Conservation (phyloP, 192 early-diverging fungal genomes). For the Tieghemiomyces parasiticus region DNA sequence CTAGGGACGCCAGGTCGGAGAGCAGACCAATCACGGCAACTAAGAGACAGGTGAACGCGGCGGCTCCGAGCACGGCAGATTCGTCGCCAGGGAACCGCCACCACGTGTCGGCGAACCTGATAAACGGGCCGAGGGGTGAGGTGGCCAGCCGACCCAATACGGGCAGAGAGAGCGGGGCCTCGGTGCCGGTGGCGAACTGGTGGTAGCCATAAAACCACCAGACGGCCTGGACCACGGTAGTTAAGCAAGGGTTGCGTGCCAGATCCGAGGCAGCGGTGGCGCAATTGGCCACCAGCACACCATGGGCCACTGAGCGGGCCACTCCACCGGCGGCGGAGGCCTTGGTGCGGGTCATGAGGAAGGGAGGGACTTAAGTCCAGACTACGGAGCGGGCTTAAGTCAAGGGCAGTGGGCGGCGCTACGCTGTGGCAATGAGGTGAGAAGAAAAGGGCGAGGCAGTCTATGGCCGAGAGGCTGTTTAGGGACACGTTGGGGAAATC, state of each 20-base stretch:
- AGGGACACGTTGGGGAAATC: too few species aligned
- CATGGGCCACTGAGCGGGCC: too few species aligned
- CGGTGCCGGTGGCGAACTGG: neutral
- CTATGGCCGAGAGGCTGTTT: too few species aligned
- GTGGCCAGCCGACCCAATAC: neutral
- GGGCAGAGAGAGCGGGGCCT: neutral
- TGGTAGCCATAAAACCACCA: conserved; percentile 2
- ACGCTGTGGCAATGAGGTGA: too few species aligned
- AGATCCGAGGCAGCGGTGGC: too few species aligned
- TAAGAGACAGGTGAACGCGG: neutral
- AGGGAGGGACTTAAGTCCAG: too few species aligned
- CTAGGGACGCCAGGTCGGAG: neutral
- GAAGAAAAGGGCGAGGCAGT: too few species aligned
- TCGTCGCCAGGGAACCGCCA: neutral
- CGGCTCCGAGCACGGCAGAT: neutral
- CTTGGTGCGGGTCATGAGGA: too few species aligned
- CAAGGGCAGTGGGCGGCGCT: too few species aligned
- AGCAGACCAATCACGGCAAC: neutral
- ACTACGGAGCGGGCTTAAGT: too few species aligned
- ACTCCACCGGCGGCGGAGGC: too few species aligned
- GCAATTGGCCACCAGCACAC: too few species aligned
- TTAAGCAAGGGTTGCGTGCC: neutral
- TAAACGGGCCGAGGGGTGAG: neutral
- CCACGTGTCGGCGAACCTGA: neutral
- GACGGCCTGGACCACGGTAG: neutral